Evolutionary conservation across 352 stramenopile genomes (phyloP), one percentile per base, ranked within the genome.

Genomic region (Phytopythium ostracodes): DNA sequence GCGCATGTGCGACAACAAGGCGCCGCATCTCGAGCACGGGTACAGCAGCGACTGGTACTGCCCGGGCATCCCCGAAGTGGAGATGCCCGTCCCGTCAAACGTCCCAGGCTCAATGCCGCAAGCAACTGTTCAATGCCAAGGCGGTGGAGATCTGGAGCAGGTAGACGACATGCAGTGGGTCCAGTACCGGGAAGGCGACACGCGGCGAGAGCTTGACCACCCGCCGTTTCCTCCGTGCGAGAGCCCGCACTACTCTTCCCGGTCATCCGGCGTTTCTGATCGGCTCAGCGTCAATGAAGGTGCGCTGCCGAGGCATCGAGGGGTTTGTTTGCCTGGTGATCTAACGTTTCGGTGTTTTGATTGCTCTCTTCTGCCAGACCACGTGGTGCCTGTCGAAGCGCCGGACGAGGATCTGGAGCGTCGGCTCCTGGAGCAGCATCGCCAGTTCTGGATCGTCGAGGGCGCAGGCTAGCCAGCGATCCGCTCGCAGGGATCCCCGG

Each of bases 381-480:
- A 70, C 54, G 58, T 46, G 35, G 47, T 65, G 68, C 64, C 67
- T 27, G 70, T 68, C 40, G 62, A 77, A 58, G 43, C 64, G 7
- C 43, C 15, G 43, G 54, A 67, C 8, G 59, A 79, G 38, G 63
- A 68, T 27, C 63, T 83, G 10, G 77, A 90, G 60, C 78, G 62
- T 22, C 76, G 70, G 5, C 62, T 90, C 50, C 56, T 87, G 56
- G 78, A 88, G 49, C 79, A 90, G 46, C 81, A 90, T 35, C 78
- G 81, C 20, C 71, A 83, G n/a, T 90, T 90, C 52, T 90, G 81
- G 81, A 90, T 90, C 67, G 72, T 79, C 42, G 81, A 90, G 71
- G 81, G 78, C 24, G 81, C 81, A 15, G 68, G 71, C 20, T 74
- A 77, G 55, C 22, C 4, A 20, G 4, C 20, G 42, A 36, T 36